Evolutionary conservation across 257 asterid genomes (phyloP).

Genomic region (Catharanthus roseus): DNA sequence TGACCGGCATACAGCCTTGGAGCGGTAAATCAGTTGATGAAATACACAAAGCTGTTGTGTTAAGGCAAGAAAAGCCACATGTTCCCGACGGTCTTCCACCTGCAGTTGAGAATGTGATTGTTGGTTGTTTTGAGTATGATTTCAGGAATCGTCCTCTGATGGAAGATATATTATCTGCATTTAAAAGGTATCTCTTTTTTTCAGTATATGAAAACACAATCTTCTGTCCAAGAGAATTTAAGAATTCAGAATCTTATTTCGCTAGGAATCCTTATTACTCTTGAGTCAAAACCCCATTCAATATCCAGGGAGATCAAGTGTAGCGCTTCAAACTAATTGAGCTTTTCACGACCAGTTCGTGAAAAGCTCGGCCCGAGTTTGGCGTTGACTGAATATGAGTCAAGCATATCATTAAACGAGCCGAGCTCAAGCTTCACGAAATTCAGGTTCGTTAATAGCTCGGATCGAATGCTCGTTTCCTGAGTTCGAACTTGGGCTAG

Average conservation of each 20-base stretch:
- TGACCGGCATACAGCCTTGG: conserved; percentile 87
- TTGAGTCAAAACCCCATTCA: neutral
- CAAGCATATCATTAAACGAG: too few species aligned
- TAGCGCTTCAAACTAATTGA: too few species aligned
- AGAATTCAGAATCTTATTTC: neutral
- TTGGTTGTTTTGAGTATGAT: conserved; percentile 86
- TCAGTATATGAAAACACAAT: neutral
- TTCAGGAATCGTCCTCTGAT: conserved; percentile 77
- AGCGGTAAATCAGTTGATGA: conserved; percentile 70
- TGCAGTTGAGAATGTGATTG: conserved; percentile 61
- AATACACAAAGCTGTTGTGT: conserved; percentile 57
- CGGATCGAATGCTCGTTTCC: too few species aligned
- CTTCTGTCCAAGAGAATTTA: neutral
- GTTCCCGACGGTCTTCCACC: conserved; percentile 88
- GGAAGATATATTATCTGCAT: conserved; percentile 72
- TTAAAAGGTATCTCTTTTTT: conserved; percentile 48
- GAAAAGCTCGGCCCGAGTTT: too few species aligned
- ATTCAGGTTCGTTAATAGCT: too few species aligned
- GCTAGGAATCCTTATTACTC: neutral
- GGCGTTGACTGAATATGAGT: too few species aligned
- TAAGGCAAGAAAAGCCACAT: conserved; percentile 62
- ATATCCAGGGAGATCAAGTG: neutral
- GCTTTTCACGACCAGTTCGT: too few species aligned
- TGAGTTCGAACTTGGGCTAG: too few species aligned
- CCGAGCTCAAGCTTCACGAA: too few species aligned